Conservation (phyloP, 129 eudicot genomes). For the Calendula officinalis region DNA sequence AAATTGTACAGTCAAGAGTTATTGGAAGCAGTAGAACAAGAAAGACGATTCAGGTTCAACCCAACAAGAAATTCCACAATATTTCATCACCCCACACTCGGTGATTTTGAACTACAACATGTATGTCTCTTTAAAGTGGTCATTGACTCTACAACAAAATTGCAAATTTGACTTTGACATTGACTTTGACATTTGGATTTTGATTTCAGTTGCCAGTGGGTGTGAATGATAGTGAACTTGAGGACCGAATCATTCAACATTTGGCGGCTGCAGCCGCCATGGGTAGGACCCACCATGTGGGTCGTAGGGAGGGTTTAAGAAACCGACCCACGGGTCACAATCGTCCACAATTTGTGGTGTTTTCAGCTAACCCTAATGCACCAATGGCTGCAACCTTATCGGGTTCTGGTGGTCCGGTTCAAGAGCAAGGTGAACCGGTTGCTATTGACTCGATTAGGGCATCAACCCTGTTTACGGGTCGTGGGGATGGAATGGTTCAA, state of each 20-base stretch:
- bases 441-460: conserved; percentile 22
- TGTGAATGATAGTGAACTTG: conserved; percentile 60
- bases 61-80: conserved; percentile 57
- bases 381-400: conserved; percentile 34
- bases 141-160: neutral
- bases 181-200: neutral
- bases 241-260: conserved; percentile 81
- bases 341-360: conserved; percentile 60
- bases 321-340: conserved; percentile 47
- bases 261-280: conserved; percentile 90
- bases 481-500: conserved; percentile 26
- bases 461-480: conserved; percentile 31
- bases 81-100: conserved; percentile 72
- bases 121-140: conserved; percentile 28
- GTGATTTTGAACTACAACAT: conserved; percentile 69
- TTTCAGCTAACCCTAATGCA: conserved; percentile 51
- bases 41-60: conserved; percentile 48
- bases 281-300: conserved; percentile 61
- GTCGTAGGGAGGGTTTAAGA: conserved; percentile 64
- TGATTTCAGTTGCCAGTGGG: conserved; percentile 58
- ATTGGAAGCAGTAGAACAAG: conserved; percentile 68
- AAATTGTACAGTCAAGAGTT: conserved; percentile 57
- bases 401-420: conserved; percentile 24
- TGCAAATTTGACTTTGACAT: neutral
- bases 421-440: conserved; percentile 38